A percentile compares a stretch with the other conserved stretches of the same genome.
phyloP scores from a whole-genome alignment of 495 filamentous ascomycete genomes.

The Annulohypoxylon nitens region DNA sequence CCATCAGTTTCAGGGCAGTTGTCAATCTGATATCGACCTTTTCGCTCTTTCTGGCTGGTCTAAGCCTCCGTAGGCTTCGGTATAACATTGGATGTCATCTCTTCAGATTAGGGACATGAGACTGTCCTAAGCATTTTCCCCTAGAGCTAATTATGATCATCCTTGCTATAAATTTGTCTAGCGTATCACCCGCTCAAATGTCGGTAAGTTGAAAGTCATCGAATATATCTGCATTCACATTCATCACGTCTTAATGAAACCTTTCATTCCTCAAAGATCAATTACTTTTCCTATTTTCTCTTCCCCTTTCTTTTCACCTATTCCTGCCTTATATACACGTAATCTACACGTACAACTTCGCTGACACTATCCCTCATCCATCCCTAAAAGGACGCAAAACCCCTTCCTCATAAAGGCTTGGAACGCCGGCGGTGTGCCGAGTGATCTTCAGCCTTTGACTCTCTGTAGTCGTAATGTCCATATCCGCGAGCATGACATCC shows the following conservation, averaged over 20 bases:
- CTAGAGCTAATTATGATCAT: too few species aligned
- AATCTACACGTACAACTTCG: neutral
- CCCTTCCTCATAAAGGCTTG: neutral
- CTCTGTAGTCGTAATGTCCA: neutral
- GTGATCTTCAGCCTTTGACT: neutral
- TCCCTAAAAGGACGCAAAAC: neutral
- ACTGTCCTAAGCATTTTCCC: too few species aligned
- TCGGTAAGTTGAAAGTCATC: neutral
- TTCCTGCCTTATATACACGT: neutral
- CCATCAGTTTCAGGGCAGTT: too few species aligned
- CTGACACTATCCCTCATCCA: neutral
- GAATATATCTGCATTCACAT: neutral
- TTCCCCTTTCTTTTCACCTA: neutral
- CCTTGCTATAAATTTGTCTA: too few species aligned
- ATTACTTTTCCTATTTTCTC: conserved; percentile 6
- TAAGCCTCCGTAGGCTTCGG: too few species aligned
- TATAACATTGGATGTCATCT: too few species aligned
- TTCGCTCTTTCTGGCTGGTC: too few species aligned
- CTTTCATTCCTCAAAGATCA: neutral
- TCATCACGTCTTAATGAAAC: neutral
- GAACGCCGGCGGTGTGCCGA: neutral
- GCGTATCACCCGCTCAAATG: neutral
- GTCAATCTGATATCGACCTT: too few species aligned
- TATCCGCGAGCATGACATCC: neutral
- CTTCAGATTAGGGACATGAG: too few species aligned